Evolutionary conservation across 2,329 filamentous ascomycete genomes (phyloP).

Genomic region (Fusarium albosuccineum): DNA sequence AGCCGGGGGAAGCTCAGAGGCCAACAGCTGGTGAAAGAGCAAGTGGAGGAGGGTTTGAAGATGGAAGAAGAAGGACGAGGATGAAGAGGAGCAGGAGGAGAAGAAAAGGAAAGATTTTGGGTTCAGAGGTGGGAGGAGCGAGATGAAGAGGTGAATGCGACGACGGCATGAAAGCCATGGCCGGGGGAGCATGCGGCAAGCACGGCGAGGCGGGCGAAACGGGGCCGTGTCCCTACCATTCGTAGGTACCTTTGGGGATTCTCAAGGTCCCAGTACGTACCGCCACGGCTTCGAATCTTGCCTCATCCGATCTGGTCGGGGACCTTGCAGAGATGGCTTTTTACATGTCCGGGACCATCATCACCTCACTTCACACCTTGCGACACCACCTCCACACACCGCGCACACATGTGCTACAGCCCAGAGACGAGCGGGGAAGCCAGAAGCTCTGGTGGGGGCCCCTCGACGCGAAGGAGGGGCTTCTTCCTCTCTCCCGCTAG

Average conservation of each 20-base stretch:
- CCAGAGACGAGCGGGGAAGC: constrained; percentile 33
- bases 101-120: constrained; percentile 22
- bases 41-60: constrained; percentile 13
- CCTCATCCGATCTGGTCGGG: constrained; percentile 23
- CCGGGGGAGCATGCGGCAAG: constrained; percentile 26
- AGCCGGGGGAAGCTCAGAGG: constrained; percentile 9
- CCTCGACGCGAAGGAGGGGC: constrained; percentile 23
- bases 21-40: constrained; percentile 6
- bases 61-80: constrained; percentile 13
- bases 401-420: constrained; percentile 34
- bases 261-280: not conserved
- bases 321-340: constrained; percentile 18
- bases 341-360: constrained; percentile 40
- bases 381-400: not conserved
- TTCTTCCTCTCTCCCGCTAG: constrained; percentile 9
- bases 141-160: constrained; percentile 40
- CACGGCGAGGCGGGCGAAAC: constrained; percentile 23
- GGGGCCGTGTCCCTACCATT: not conserved
- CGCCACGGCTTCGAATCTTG: constrained; percentile 8
- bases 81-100: constrained; percentile 20
- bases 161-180: constrained; percentile 22
- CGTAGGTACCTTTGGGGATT: not conserved
- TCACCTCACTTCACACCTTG: constrained; percentile 8
- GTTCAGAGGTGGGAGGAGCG: constrained; percentile 39
- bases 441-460: constrained; percentile 37